A percentile compares a stretch with the other conserved stretches of the same genome.
These are phyloP conservation scores for Porphyrellus sp. DNA, from an alignment of 1,284 basidiomycete species.

Conservation along the genomic window DNA sequence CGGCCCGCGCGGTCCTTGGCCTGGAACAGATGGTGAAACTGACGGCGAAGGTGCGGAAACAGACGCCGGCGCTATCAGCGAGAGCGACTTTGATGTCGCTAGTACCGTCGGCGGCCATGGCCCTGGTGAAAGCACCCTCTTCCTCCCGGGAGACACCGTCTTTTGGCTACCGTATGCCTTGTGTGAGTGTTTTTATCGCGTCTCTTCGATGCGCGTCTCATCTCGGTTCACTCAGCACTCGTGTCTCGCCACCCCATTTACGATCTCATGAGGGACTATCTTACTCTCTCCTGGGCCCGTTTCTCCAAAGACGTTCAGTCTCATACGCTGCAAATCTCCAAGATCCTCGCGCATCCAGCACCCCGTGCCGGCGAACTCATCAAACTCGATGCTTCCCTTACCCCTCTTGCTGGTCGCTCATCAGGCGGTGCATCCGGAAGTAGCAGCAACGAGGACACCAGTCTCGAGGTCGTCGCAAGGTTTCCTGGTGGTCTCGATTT, in stretches of 20 bases:
- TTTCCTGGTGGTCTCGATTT: constrained; percentile 85
- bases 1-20: constrained; percentile 67
- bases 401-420: constrained; percentile 23
- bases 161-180: constrained; percentile 92
- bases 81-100: constrained; percentile 78
- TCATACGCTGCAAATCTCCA: constrained; percentile 80
- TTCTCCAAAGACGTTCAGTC: constrained; percentile 91
- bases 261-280: constrained; percentile 89
- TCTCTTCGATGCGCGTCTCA: constrained; percentile 5
- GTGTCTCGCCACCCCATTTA: constrained; percentile 91
- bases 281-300: constrained; percentile 88
- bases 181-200: constrained; percentile 51
- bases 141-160: constrained; percentile 82
- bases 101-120: constrained; percentile 69
- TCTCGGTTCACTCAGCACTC: constrained; percentile 49
- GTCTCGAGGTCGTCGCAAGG: constrained; percentile 77
- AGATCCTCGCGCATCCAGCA: constrained; percentile 78
- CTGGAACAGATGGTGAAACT: constrained; percentile 63
- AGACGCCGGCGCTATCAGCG: constrained; percentile 71
- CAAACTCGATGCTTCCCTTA: constrained; percentile 67
- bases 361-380: constrained; percentile 85
- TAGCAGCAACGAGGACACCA: constrained; percentile 61
- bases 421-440: constrained; percentile 31
- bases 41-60: constrained; percentile 63
- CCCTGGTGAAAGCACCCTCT: constrained; percentile 81